Conservation (phyloP, 805 yeast genomes). For the Candida endomychidarum region DNA sequence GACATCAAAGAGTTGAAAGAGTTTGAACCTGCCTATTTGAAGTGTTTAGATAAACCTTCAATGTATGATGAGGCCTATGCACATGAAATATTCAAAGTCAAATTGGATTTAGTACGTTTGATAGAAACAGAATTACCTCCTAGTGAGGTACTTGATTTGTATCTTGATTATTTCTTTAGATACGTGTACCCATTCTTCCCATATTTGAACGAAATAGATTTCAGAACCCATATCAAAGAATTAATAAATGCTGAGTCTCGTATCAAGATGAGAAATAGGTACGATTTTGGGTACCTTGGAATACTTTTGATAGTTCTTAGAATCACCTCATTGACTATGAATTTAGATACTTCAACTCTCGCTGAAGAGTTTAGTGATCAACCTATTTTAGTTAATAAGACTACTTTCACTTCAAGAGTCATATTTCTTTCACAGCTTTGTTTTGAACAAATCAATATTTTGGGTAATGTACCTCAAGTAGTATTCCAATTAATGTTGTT, state of each 20-base stretch:
- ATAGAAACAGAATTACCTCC: slow-evolving; percentile 7
- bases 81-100: not conserved
- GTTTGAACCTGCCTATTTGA: not conserved
- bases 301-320: slow-evolving; percentile 33
- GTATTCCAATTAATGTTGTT: slow-evolving; percentile 54
- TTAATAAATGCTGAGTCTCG: not conserved
- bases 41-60: not conserved
- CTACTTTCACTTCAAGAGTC: slow-evolving; percentile 29
- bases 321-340: slow-evolving; percentile 33
- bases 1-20: not conserved
- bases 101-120: not conserved
- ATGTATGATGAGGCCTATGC: too few relatives aligned
- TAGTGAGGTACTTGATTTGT: not conserved
- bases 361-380: slow-evolving; percentile 19
- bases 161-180: slow-evolving; percentile 28
- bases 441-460: slow-evolving; percentile 32
- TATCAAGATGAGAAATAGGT: slow-evolving; percentile 22
- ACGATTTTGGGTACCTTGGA: slow-evolving; percentile 37
- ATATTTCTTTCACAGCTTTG: slow-evolving; percentile 33
- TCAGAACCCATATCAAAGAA: slow-evolving; percentile 16
- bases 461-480: slow-evolving; percentile 44
- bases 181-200: slow-evolving; percentile 48
- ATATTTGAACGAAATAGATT: slow-evolving; percentile 37
- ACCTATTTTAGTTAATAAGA: slow-evolving; percentile 26
- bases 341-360: slow-evolving; percentile 9